phyloP scores from a whole-genome alignment of 2,329 filamentous ascomycete species.

The Arthrobotrys entomopaga region DNA sequence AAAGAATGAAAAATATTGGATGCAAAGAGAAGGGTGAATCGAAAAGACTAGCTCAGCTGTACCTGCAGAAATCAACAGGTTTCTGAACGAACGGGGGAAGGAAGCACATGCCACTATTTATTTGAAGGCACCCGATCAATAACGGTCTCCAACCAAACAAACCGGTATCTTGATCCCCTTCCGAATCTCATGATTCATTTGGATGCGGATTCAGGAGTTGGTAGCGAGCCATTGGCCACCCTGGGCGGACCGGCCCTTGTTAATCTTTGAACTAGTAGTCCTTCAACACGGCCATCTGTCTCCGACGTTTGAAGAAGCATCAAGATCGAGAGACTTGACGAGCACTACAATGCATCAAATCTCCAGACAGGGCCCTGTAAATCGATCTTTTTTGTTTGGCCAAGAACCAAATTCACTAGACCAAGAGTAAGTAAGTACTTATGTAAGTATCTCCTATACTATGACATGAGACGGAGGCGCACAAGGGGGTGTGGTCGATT shows the following conservation, averaged over 20 bases:
- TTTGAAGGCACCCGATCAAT: slow-evolving; percentile 29
- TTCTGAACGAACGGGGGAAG: slow-evolving; percentile 7
- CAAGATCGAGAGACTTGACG: not conserved
- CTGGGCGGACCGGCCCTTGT: slow-evolving; percentile 30
- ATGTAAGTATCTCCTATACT: not conserved
- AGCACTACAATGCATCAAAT: not conserved
- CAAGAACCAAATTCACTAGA: not conserved
- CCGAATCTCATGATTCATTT: slow-evolving; percentile 2
- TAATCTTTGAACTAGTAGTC: slow-evolving; percentile 3
- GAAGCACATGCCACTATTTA: slow-evolving; percentile 44
- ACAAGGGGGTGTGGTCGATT: slow-evolving; percentile 18
- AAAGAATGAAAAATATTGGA: slow-evolving; percentile 11
- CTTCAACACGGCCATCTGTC: slow-evolving; percentile 28
- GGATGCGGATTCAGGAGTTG: slow-evolving; percentile 42
- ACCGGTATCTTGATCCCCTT: slow-evolving; percentile 37
- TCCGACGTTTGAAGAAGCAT: slow-evolving; percentile 36
- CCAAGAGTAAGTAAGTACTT: not conserved
- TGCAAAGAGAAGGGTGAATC: slow-evolving; percentile 21
- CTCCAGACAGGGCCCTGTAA: no score
- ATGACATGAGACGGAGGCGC: slow-evolving; percentile 8
- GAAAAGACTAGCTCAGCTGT: slow-evolving; percentile 51
- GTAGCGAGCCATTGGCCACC: slow-evolving; percentile 24
- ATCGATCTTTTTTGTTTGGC: not conserved
- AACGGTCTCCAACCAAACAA: slow-evolving; percentile 15
- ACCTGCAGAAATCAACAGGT: slow-evolving; percentile 2